These are phyloP conservation scores for Rasamsonia emersonii DNA, from an alignment of 2,329 filamentous ascomycete species.

Conservation along the genomic window DNA sequence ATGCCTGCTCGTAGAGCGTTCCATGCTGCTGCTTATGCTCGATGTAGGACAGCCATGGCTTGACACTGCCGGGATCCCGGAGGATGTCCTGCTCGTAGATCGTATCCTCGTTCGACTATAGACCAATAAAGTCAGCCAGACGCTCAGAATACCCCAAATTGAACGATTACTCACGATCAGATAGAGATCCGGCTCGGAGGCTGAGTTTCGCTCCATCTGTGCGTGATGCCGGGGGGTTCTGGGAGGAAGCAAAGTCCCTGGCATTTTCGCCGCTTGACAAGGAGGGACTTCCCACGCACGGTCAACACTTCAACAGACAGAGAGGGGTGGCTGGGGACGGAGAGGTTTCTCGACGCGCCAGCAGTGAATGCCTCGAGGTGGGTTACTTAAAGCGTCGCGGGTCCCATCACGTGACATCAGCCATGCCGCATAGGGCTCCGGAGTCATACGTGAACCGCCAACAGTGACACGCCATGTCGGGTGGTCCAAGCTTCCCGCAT, in stretches of 20 bases:
- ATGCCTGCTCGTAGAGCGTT: slow-evolving; percentile 74
- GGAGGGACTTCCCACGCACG: slow-evolving; percentile 24
- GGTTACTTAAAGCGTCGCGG: too few relatives aligned
- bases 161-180: slow-evolving; percentile 32
- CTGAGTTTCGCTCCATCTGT: slow-evolving; percentile 34
- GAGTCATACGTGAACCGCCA: slow-evolving; percentile 23
- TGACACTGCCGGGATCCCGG: slow-evolving; percentile 74
- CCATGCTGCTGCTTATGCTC: slow-evolving; percentile 86
- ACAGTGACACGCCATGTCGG: slow-evolving; percentile 11
- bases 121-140: slow-evolving; percentile 27
- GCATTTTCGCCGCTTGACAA: slow-evolving; percentile 37
- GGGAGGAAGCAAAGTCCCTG: slow-evolving; percentile 41
- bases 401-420: too few relatives aligned
- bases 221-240: slow-evolving; percentile 36
- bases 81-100: slow-evolving; percentile 95
- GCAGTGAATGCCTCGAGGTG: slow-evolving; percentile 10
- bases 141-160: slow-evolving; percentile 12
- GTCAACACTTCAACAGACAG: slow-evolving; percentile 19
- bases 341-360: slow-evolving; percentile 20
- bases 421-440: too few relatives aligned
- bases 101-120: slow-evolving; percentile 74
- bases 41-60: slow-evolving; percentile 92
- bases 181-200: slow-evolving; percentile 36
- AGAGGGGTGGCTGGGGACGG: slow-evolving; percentile 17
- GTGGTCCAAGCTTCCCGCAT: slow-evolving; percentile 13